Evolutionary conservation across 2,329 filamentous ascomycete species (phyloP).

Genomic region (Alternaria sp.): DNA sequence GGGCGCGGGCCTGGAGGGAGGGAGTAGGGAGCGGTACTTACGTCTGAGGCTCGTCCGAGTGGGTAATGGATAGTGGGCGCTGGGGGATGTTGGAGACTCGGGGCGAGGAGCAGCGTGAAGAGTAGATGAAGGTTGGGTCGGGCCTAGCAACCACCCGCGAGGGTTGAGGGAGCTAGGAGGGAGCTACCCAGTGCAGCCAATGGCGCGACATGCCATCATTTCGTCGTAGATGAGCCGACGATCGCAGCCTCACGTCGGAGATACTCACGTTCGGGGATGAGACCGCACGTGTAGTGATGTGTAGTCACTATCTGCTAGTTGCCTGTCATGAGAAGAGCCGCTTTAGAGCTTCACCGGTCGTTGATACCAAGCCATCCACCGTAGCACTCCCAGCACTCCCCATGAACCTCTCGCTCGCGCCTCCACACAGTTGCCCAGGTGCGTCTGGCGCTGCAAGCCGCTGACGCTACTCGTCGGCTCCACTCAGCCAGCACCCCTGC

Average conservation of each 20-base stretch:
- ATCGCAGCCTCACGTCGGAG: constrained; percentile 1
- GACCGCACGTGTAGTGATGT: no score
- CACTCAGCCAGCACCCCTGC: constrained; percentile 16
- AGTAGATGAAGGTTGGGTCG: constrained; percentile 9
- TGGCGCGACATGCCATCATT: constrained; percentile 11
- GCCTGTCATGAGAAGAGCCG: background rate
- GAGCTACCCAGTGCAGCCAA: constrained; percentile 17
- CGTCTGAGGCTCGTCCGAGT: constrained; percentile 22
- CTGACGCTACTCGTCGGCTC: constrained; percentile 26
- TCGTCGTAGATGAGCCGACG: constrained; percentile 4
- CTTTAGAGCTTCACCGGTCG: background rate
- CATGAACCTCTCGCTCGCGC: background rate
- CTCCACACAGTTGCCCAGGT: constrained; percentile 10
- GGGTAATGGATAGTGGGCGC: background rate
- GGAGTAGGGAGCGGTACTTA: constrained; percentile 27
- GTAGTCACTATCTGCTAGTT: background rate
- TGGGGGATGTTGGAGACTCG: constrained; percentile 7
- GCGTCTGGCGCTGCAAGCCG: constrained; percentile 17
- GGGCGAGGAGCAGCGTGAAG: constrained; percentile 4
- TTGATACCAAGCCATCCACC: background rate
- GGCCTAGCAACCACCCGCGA: constrained; percentile 7
- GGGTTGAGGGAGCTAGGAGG: constrained; percentile 13
- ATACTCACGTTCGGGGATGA: background rate
- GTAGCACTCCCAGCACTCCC: background rate
- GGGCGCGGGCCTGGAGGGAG: constrained; percentile 15